Conservation (phyloP, 2,329 filamentous ascomycete species). For the Cryphonectria radicalis region DNA sequence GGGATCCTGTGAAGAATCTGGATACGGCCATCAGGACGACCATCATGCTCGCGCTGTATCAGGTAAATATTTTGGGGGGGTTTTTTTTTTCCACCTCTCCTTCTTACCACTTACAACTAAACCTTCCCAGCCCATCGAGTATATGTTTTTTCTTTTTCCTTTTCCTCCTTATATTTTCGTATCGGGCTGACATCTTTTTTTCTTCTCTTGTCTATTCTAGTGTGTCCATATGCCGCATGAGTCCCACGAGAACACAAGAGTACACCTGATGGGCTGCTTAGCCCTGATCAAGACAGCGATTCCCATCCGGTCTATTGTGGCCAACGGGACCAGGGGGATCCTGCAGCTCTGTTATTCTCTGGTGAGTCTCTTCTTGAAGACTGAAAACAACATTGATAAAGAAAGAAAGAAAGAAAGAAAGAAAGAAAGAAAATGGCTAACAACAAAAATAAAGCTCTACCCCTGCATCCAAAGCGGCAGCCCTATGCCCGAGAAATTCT, state of each 20-base stretch:
- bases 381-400: no score
- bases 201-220: background rate
- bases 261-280: slow-evolving; percentile 63
- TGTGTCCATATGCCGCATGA: slow-evolving; percentile 39
- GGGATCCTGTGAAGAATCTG: slow-evolving; percentile 40
- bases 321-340: slow-evolving; percentile 55
- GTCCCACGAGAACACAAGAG: slow-evolving; percentile 54
- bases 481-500: slow-evolving; percentile 46
- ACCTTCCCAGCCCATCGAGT: no score
- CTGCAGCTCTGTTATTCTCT: slow-evolving; percentile 61
- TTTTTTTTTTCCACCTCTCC: background rate
- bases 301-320: slow-evolving; percentile 43
- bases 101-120: background rate
- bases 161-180: no score
- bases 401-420: no score
- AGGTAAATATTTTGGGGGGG: slow-evolving; percentile 47
- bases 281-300: slow-evolving; percentile 57
- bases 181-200: background rate
- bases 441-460: slow-evolving; percentile 44
- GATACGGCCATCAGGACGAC: slow-evolving; percentile 56
- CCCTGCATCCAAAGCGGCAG: slow-evolving; percentile 47
- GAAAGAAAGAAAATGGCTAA: no score
- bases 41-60: slow-evolving; percentile 64
- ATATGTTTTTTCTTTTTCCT: no score
- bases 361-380: slow-evolving; percentile 40